Conservation (phyloP, 2,329 filamentous ascomycete species). For the Polytolypa hystricis region DNA sequence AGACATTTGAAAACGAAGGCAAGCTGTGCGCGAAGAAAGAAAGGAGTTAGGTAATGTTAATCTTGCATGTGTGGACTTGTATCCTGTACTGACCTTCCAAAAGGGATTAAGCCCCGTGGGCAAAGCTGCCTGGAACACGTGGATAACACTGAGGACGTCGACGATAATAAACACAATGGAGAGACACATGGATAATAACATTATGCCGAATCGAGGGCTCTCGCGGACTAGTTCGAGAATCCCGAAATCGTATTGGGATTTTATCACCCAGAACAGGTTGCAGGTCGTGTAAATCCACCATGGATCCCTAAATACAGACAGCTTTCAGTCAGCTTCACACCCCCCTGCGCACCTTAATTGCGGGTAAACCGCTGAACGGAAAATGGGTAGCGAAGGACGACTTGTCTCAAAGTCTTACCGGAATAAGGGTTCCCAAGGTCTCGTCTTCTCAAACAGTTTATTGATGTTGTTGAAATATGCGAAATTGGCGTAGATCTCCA, state of each 20-base stretch:
- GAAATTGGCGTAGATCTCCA: constrained; percentile 57
- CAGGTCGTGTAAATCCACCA: constrained; percentile 57
- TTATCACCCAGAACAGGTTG: constrained; percentile 53
- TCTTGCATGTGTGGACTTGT: too few species aligned
- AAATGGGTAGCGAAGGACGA: background rate
- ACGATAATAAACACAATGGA: constrained; percentile 51
- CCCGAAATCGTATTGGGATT: constrained; percentile 49
- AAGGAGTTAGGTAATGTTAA: too few species aligned
- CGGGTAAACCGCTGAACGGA: background rate
- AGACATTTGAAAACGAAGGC: constrained; percentile 57
- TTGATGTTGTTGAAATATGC: constrained; percentile 50
- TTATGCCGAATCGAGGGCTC: constrained; percentile 53
- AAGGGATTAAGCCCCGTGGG: constrained; percentile 54
- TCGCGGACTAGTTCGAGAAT: constrained; percentile 47
- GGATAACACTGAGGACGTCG: constrained; percentile 50
- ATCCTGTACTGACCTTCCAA: constrained; percentile 46
- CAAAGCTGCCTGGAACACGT: constrained; percentile 29
- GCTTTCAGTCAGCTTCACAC: too few species aligned
- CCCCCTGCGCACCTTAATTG: too few species aligned
- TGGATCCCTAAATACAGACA: constrained; percentile 41
- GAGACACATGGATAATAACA: constrained; percentile 50
- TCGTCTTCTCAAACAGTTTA: constrained; percentile 42
- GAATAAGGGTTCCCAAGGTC: constrained; percentile 51
- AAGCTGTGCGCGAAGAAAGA: constrained; percentile 27
- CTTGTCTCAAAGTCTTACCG: constrained; percentile 31